phyloP scores from a whole-genome alignment of 257 asterid genomes.

The Penstemon newberryi region DNA sequence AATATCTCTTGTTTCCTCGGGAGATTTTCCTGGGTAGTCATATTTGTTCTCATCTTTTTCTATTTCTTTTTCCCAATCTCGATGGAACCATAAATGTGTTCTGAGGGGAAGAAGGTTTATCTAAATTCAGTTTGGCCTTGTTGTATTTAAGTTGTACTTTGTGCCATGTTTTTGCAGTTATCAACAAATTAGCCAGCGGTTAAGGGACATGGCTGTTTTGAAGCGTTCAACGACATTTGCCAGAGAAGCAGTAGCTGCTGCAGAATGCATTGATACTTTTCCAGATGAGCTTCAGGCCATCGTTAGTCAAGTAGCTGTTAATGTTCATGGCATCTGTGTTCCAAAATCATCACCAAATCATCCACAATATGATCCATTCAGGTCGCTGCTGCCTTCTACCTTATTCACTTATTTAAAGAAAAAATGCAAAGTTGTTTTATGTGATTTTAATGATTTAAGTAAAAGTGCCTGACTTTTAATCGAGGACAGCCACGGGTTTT shows the following conservation, averaged over 20 bases:
- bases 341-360: constrained; percentile 71
- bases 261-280: constrained; percentile 48
- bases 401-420: background rate
- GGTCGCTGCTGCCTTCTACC: constrained; percentile 43
- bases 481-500: background rate
- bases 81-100: constrained; percentile 9
- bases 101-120: constrained; percentile 8
- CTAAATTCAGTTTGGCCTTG: constrained; percentile 28
- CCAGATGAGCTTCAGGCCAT: constrained; percentile 66
- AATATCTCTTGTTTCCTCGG: background rate
- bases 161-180: constrained; percentile 46
- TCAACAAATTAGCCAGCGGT: constrained; percentile 61
- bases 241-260: constrained; percentile 56
- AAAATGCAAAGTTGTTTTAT: too few species aligned
- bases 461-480: background rate
- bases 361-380: constrained; percentile 63
- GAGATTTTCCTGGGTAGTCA: constrained; percentile 15
- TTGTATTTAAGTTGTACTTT: background rate
- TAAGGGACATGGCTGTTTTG: constrained; percentile 60
- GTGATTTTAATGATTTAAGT: too few species aligned
- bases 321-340: constrained; percentile 79
- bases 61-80: background rate
- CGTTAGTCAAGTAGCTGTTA: constrained; percentile 57
- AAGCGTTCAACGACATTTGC: constrained; percentile 54
- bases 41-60: background rate